A percentile compares a stretch with the other conserved stretches of the same genome.
phyloP scores from a whole-genome alignment of 1,139 yeast genomes.

The Debaryomyces psychrophilus region DNA sequence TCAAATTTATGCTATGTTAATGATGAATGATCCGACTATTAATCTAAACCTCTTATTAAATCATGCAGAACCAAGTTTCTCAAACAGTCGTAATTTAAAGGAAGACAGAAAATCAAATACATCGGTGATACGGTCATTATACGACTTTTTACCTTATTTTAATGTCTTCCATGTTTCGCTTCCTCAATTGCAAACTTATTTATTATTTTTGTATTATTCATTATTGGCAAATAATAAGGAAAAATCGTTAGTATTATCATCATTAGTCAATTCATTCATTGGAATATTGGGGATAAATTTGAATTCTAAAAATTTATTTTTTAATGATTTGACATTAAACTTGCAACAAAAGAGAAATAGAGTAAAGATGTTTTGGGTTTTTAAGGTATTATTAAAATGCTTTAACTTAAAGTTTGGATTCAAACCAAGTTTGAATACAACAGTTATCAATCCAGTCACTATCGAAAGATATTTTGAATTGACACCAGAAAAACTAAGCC shows the following conservation, averaged over 20 bases:
- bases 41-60: constrained; percentile 45
- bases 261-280: constrained; percentile 49
- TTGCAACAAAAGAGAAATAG: constrained; percentile 49
- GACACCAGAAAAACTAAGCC: constrained; percentile 50
- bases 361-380: constrained; percentile 64
- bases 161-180: constrained; percentile 49
- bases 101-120: constrained; percentile 18
- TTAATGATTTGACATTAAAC: constrained; percentile 46
- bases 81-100: constrained; percentile 22
- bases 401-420: constrained; percentile 55
- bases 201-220: constrained; percentile 46
- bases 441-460: constrained; percentile 54
- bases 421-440: constrained; percentile 51
- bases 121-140: constrained; percentile 39
- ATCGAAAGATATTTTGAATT: constrained; percentile 51
- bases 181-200: constrained; percentile 45
- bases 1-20: constrained; percentile 50
- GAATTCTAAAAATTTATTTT: constrained; percentile 48
- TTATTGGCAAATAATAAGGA: constrained; percentile 51
- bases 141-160: constrained; percentile 51
- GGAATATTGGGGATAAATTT: constrained; percentile 52
- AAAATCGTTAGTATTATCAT: constrained; percentile 45
- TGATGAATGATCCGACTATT: constrained; percentile 51
- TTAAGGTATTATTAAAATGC: constrained; percentile 54
- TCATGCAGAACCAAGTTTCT: constrained; percentile 42